Conservation (phyloP, 1,139 yeast genomes). For the Kurtzmaniella quercitrusa region DNA sequence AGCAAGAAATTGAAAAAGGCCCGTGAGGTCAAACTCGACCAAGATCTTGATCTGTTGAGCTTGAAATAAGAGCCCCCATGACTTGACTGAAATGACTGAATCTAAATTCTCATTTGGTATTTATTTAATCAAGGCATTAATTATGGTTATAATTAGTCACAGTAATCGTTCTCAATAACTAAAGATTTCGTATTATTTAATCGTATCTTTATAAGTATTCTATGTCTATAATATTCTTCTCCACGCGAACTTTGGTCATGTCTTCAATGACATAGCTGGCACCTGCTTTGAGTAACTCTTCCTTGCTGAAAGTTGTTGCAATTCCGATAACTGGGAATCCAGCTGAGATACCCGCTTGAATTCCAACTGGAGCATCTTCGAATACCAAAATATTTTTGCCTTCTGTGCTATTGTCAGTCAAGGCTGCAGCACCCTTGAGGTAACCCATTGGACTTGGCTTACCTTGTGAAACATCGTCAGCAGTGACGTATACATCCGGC, state of each 20-base stretch:
- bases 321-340: slow-evolving; percentile 19
- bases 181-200: no score
- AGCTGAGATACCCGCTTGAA: slow-evolving; percentile 17
- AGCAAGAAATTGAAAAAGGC: slow-evolving; percentile 32
- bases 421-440: slow-evolving; percentile 11
- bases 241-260: slow-evolving; percentile 12
- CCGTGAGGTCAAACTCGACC: slow-evolving; percentile 28
- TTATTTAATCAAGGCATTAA: no score
- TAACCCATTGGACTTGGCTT: slow-evolving; percentile 21
- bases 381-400: slow-evolving; percentile 15
- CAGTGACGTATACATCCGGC: slow-evolving; percentile 19
- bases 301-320: slow-evolving; percentile 17
- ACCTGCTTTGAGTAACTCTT: slow-evolving; percentile 16
- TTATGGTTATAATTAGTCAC: no score
- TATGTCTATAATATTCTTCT: not conserved
- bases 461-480: slow-evolving; percentile 16
- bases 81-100: not conserved
- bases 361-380: slow-evolving; percentile 22
- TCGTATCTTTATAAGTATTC: not conserved
- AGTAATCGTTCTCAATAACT: no score
- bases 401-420: slow-evolving; percentile 5
- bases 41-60: slow-evolving; percentile 25
- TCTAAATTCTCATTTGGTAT: not conserved
- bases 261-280: slow-evolving; percentile 18
- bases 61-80: no score